These are phyloP conservation scores for Geotrichum phurueaensis DNA, from an alignment of 1,139 yeast genomes.

Conservation along the genomic window DNA sequence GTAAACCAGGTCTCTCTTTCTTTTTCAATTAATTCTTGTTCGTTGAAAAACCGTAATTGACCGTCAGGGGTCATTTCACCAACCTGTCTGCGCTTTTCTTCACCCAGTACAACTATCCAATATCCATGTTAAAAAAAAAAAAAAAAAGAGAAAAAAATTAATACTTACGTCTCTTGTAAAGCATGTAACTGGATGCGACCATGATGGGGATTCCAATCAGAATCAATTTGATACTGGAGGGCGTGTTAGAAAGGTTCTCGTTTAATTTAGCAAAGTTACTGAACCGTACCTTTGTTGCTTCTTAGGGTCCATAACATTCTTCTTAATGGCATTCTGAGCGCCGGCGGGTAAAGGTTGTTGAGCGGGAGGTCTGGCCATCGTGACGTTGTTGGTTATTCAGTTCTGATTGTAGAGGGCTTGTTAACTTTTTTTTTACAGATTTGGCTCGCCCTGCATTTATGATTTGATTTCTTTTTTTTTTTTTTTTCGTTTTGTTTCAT, in stretches of 20 bases:
- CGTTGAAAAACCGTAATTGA: constrained; percentile 41
- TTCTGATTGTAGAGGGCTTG: neutral
- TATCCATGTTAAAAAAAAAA: neutral
- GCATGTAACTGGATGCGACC: constrained; percentile 37
- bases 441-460: neutral
- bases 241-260: neutral
- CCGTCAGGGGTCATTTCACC: constrained; percentile 50
- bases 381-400: neutral
- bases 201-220: constrained; percentile 40
- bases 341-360: neutral
- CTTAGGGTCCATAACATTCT: constrained; percentile 13
- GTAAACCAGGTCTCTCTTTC: constrained; percentile 40
- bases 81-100: constrained; percentile 42
- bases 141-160: neutral
- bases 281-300: constrained; percentile 15
- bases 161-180: constrained; percentile 35
- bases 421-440: neutral
- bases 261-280: neutral
- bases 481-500: neutral
- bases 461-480: neutral
- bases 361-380: constrained; percentile 16
- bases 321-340: constrained; percentile 8
- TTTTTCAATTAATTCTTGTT: constrained; percentile 39
- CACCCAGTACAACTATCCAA: constrained; percentile 37
- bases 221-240: constrained; percentile 35